phyloP scores from a whole-genome alignment of 2,329 filamentous ascomycete species.

The Aspergillus sergii region DNA sequence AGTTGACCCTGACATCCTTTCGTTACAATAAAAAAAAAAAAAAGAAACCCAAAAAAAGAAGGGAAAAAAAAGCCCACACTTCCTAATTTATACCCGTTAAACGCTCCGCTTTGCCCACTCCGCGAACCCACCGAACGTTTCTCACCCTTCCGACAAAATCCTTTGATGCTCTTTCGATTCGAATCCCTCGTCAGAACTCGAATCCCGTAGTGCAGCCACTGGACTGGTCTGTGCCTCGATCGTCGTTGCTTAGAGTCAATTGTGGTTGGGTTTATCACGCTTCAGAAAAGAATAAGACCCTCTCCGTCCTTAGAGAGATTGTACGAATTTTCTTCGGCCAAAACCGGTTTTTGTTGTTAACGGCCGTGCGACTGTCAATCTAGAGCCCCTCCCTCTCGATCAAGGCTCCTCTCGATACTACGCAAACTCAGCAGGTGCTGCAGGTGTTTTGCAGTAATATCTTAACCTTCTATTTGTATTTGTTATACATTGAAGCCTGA shows the following conservation, averaged over 20 bases:
- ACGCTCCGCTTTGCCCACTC: constrained; percentile 21
- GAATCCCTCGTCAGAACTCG: constrained; percentile 27
- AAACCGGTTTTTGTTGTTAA: not conserved
- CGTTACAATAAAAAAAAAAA: constrained; percentile 26
- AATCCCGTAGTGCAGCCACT: constrained; percentile 47
- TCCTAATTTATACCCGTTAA: constrained; percentile 19
- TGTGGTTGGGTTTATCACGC: constrained; percentile 30
- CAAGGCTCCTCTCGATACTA: constrained; percentile 22
- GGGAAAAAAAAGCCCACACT: constrained; percentile 23
- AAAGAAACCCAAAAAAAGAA: constrained; percentile 12
- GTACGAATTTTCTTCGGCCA: constrained; percentile 15
- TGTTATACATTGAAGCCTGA: constrained; percentile 30
- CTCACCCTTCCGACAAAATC: constrained; percentile 16
- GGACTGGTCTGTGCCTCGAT: constrained; percentile 48
- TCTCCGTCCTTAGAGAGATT: constrained; percentile 26
- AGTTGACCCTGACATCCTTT: constrained; percentile 41
- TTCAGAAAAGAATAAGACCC: constrained; percentile 16
- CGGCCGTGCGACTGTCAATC: constrained; percentile 13
- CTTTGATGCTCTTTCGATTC: constrained; percentile 30
- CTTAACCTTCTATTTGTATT: constrained; percentile 39
- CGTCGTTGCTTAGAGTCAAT: constrained; percentile 32
- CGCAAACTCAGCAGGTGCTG: constrained; percentile 73
- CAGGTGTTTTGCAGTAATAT: constrained; percentile 62
- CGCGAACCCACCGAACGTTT: constrained; percentile 13
- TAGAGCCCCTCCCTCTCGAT: constrained; percentile 11